Conservation (phyloP, 345 rosid species). For the Rubroshorea leprosula region DNA sequence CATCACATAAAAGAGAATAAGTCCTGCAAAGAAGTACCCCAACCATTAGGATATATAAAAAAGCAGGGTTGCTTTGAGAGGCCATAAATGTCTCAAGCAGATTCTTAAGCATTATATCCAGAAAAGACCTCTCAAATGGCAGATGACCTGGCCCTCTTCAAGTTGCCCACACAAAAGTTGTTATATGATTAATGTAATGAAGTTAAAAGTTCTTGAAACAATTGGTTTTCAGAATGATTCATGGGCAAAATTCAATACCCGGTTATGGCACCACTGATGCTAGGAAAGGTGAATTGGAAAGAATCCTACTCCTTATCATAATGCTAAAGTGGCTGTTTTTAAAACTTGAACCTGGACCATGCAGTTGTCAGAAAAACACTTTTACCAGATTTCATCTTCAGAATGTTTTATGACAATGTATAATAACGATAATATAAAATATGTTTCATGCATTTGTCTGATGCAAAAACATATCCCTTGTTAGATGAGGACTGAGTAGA, state of each 20-base stretch:
- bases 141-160: conserved; percentile 3
- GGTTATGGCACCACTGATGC: too few relatives aligned
- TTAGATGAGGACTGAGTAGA: background rate
- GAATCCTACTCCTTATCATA: too few relatives aligned
- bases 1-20: background rate
- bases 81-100: background rate
- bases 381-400: too few relatives aligned
- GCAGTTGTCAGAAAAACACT: too few relatives aligned
- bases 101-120: conserved; percentile 5
- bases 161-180: background rate
- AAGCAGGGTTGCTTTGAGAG: conserved; percentile 1
- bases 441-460: too few relatives aligned
- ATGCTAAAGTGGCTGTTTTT: too few relatives aligned
- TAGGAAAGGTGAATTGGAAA: too few relatives aligned
- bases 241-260: too few relatives aligned
- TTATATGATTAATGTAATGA: conserved; percentile 1
- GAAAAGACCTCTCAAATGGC: conserved; percentile 12
- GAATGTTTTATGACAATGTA: too few relatives aligned
- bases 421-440: too few relatives aligned
- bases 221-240: too few relatives aligned
- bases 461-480: conserved; percentile 2
- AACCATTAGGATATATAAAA: conserved; percentile 1
- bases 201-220: background rate
- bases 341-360: too few relatives aligned
- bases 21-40: background rate